A percentile compares a stretch with the other conserved stretches of the same genome.
Evolutionary conservation across 208 protist species (phyloP).

Genomic region (Acanthamoeba rhysodes): DNA sequence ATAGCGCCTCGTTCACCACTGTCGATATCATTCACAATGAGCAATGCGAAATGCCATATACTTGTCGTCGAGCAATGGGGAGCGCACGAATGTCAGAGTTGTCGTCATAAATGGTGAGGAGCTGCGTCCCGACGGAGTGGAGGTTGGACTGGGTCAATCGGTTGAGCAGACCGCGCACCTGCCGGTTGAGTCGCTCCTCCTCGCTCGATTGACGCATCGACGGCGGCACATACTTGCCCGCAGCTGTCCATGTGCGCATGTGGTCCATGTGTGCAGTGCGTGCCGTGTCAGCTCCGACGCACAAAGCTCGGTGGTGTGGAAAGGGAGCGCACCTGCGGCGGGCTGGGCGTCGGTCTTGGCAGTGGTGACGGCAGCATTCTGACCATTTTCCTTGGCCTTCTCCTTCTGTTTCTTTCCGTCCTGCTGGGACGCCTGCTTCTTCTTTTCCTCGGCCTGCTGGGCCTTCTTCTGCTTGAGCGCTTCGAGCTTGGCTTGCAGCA

Average conservation of each 20-base stretch:
- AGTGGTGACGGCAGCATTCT: background rate
- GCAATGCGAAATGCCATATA: too few relatives aligned
- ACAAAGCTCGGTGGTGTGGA: too few relatives aligned
- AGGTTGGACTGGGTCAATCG: conserved; percentile 38
- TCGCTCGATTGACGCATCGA: background rate
- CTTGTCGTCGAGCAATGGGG: too few relatives aligned
- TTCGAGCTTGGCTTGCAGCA: background rate
- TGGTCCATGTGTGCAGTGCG: background rate
- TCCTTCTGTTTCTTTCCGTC: background rate
- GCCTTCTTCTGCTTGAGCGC: background rate
- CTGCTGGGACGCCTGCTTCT: background rate
- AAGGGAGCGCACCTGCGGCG: background rate
- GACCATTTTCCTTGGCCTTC: too few relatives aligned
- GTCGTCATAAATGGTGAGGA: conserved; percentile 19
- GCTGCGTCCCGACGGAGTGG: background rate
- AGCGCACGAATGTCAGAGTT: background rate
- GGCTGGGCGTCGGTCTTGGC: background rate
- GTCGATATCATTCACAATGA: too few relatives aligned
- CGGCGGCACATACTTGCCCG: conserved; percentile 54
- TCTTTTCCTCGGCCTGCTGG: background rate
- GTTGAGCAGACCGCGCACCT: conserved; percentile 66
- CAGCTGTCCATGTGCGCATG: background rate
- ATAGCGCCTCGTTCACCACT: conserved; percentile 47
- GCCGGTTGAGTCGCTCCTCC: conserved; percentile 18
- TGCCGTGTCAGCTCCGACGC: background rate